These are phyloP conservation scores for Tulasnella calospora DNA, from an alignment of 768 basidiomycete species.

Conservation along the genomic window DNA sequence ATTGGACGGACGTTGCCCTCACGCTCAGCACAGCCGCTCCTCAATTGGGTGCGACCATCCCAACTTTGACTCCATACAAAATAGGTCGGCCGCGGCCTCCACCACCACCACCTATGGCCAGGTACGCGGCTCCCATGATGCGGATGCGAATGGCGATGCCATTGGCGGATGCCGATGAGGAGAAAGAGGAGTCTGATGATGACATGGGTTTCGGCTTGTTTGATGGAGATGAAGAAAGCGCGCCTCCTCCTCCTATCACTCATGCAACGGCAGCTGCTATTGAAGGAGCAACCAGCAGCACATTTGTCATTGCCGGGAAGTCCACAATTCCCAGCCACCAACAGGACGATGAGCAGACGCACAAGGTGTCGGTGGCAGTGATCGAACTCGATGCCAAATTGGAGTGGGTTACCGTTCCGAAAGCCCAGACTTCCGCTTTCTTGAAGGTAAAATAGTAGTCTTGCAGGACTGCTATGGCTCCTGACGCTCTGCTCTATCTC, in stretches of 20 bases:
- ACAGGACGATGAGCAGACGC: background rate
- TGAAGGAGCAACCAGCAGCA: slow-evolving; percentile 26
- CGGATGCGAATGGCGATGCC: too few relatives aligned
- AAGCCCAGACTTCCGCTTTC: slow-evolving; percentile 6
- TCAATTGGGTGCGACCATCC: slow-evolving; percentile 22
- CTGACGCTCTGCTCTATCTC: background rate
- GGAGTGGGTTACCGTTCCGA: slow-evolving; percentile 29
- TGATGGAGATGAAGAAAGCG: too few relatives aligned
- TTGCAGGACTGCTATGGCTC: background rate
- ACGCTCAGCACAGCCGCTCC: slow-evolving; percentile 30
- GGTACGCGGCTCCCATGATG: too few relatives aligned
- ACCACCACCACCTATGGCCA: background rate
- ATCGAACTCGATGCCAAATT: slow-evolving; percentile 26
- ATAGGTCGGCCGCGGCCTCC: slow-evolving; percentile 11
- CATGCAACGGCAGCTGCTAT: background rate
- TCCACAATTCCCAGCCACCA: slow-evolving; percentile 24
- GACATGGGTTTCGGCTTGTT: too few relatives aligned
- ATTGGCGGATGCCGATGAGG: too few relatives aligned
- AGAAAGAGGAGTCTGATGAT: slow-evolving; percentile 3
- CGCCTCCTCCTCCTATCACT: background rate
- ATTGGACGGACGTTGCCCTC: slow-evolving; percentile 29
- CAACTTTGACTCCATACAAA: slow-evolving; percentile 17
- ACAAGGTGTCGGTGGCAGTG: slow-evolving; percentile 21
- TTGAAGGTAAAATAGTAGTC: background rate
- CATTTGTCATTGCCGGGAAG: slow-evolving; percentile 18